A percentile compares a stretch with the other conserved stretches of the same genome.
phyloP scores from a whole-genome alignment of 345 rosid genomes.

The Camelina hispida region DNA sequence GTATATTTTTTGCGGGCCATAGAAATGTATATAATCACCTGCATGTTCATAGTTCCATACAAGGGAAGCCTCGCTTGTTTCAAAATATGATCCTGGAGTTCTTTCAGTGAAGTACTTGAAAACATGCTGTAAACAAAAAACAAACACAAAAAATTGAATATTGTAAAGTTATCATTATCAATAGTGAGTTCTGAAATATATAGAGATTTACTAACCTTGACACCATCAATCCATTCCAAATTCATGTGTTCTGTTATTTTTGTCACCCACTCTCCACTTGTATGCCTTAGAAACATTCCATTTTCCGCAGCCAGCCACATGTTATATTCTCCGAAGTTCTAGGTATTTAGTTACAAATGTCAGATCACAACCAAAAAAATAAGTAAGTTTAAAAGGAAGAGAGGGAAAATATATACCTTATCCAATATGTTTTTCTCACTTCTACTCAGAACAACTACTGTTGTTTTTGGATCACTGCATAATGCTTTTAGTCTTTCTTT shows the following conservation, averaged over 20 bases:
- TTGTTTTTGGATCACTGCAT: conserved; percentile 75
- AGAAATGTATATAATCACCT: conserved; percentile 51
- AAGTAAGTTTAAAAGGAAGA: background rate
- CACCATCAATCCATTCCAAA: conserved; percentile 96
- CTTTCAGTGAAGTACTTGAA: conserved; percentile 93
- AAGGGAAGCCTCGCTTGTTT: conserved; percentile 78
- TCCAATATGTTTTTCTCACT: conserved; percentile 71
- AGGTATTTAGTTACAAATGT: conserved; percentile 12
- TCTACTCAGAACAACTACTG: conserved; percentile 88
- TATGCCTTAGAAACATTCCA: conserved; percentile 87
- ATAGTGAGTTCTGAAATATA: conserved; percentile 6
- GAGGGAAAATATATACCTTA: conserved; percentile 51
- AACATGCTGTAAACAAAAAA: conserved; percentile 75
- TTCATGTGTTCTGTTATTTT: conserved; percentile 91
- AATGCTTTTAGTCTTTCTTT: conserved; percentile 59
- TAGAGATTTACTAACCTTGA: conserved; percentile 63
- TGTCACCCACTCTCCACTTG: conserved; percentile 86
- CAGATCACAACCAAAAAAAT: conserved; percentile 9
- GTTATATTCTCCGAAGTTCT: conserved; percentile 79
- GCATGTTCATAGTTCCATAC: conserved; percentile 97
- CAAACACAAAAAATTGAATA: conserved; percentile 36
- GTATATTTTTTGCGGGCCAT: background rate
- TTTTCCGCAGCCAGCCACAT: conserved; percentile 98
- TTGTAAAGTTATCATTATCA: conserved; percentile 12
- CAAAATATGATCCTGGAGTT: conserved; percentile 89